Evolutionary conservation across 2,329 filamentous ascomycete genomes (phyloP), one percentile per base, ranked within the genome.

Genomic region (Xylaria polymorpha): DNA sequence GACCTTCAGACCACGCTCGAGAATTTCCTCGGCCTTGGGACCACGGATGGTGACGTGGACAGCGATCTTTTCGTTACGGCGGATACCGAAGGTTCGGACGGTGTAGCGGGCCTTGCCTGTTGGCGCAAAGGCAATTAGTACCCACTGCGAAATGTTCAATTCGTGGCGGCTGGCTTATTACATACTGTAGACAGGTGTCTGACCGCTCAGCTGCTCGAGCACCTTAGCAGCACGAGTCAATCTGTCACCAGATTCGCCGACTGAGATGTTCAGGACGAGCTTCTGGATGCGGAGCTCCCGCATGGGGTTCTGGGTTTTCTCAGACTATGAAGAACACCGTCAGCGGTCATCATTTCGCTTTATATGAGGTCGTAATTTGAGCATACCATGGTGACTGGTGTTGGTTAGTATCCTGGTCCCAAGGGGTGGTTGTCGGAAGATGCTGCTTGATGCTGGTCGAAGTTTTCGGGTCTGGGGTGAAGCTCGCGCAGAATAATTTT

Each of bases 1-100:
- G 91, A 99, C 96, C 92, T 99, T 99, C 84, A 99, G 92, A 84
- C 96, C 96, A 90, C 96, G 95, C 93, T 99, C 96, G 83, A 99
- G 92, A 82, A 99, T 99, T 88, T 99, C 96, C 91, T 99, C 96
- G 74, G 96, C 96, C 92, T 89, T 98, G 86, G 96, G 94, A 83
- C 96, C 96, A 84, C 96, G 96, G 87, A 99, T 94, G 83, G 96
- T 99, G 83, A 99, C 96, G 89, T 99, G 96, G 79, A 99, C 96
- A 77, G 96, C 88, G 82, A 99, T 99, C 93, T 98, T 98, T 86
- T 99, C 96, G 92, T 99, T 99, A 94, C 96, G 95, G 85, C 96
- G 95, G 91, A 99, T 99, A 92, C 96, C 96, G 87, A 99, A 99
- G 83, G 95, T 98, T 88, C 96, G 95, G 90, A 99, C 96, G 79